These are phyloP conservation scores for Alternaria angustiovoidea DNA, from an alignment of 2,329 filamentous ascomycete genomes.

Conservation along the genomic window DNA sequence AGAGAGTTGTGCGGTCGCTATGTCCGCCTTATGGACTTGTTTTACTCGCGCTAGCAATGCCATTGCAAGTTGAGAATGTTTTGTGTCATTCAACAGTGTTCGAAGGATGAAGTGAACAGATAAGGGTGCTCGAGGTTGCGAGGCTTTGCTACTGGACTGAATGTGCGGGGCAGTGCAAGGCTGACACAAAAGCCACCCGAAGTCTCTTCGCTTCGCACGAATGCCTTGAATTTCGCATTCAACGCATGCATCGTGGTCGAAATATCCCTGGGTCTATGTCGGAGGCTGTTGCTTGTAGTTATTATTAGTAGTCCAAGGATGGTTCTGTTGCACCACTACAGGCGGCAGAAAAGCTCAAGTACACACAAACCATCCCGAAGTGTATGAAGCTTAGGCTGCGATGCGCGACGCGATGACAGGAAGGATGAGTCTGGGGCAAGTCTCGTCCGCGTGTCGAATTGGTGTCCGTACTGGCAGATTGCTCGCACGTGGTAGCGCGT, in stretches of 20 bases:
- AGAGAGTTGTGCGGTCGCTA: no score
- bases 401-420: not conserved
- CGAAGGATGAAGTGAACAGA: not conserved
- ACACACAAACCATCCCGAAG: not conserved
- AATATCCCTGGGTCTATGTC: not conserved
- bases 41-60: no score
- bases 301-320: not conserved
- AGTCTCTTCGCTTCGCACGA: not conserved
- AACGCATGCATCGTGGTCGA: not conserved
- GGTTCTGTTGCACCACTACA: not conserved
- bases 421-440: not conserved
- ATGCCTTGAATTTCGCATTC: not conserved
- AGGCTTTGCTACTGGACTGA: not conserved
- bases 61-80: no score
- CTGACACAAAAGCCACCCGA: not conserved
- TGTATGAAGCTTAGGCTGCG: not conserved
- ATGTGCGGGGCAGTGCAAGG: not conserved
- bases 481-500: not conserved
- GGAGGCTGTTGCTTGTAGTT: not conserved
- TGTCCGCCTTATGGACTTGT: no score
- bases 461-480: not conserved
- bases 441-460: not conserved
- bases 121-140: accelerated
- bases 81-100: not conserved
- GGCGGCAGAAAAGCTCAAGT: not conserved